These are phyloP conservation scores for Vitis labrusca DNA, from an alignment of 164 flowering plant species.

Conservation along the genomic window DNA sequence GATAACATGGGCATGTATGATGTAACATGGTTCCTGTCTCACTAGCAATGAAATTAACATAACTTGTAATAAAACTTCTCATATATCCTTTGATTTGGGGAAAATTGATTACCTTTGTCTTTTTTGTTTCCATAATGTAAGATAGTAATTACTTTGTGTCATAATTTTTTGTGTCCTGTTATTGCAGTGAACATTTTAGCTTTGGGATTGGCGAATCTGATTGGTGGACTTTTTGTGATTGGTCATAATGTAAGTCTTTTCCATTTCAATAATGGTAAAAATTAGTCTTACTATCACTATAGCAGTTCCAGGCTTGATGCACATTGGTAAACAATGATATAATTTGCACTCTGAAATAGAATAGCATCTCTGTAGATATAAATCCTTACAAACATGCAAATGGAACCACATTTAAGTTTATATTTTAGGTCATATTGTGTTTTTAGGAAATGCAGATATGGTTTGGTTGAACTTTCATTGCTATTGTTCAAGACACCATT, in stretches of 20 bases:
- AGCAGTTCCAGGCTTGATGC: background rate
- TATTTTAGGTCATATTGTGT: too few relatives aligned
- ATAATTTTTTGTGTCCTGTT: background rate
- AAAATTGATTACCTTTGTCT: too few relatives aligned
- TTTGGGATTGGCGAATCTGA: background rate
- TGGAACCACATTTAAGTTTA: background rate
- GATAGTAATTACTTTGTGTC: too few relatives aligned
- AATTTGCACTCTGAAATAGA: background rate
- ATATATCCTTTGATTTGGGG: too few relatives aligned
- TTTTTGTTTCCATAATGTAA: too few relatives aligned
- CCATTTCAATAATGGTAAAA: background rate
- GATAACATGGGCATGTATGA: too few relatives aligned
- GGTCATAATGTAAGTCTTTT: background rate
- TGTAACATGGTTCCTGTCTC: too few relatives aligned
- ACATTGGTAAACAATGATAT: background rate
- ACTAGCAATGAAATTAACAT: too few relatives aligned
- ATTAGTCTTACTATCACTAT: background rate
- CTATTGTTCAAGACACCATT: too few relatives aligned
- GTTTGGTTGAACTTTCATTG: too few relatives aligned
- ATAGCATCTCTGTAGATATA: background rate
- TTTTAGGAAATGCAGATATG: too few relatives aligned
- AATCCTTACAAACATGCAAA: background rate
- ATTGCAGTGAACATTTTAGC: background rate
- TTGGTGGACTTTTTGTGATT: background rate
- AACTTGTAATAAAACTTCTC: too few relatives aligned